A percentile compares a stretch with the other conserved stretches of the same genome.
Conservation (phyloP, 2,329 filamentous ascomycete genomes). For the Amylocarpus encephaloides region DNA sequence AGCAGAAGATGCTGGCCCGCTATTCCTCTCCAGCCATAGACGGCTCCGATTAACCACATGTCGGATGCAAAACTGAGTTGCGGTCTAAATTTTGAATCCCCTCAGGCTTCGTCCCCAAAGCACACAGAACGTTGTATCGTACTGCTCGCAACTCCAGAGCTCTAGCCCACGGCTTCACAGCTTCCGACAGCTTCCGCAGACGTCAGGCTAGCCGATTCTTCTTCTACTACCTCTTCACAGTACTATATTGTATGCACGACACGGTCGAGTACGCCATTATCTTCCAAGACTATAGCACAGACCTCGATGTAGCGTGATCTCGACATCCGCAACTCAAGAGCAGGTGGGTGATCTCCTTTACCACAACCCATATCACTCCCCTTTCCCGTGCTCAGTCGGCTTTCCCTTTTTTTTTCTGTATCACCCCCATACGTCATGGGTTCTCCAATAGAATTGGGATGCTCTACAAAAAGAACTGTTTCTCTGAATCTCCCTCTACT, state of each 20-base stretch:
- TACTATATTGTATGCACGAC: not conserved
- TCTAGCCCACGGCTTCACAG: not conserved
- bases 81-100: slow-evolving; percentile 23
- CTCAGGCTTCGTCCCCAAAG: slow-evolving; percentile 21
- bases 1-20: too few relatives aligned
- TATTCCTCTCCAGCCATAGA: not conserved
- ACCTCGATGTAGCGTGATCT: slow-evolving; percentile 19
- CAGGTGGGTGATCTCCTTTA: slow-evolving; percentile 19
- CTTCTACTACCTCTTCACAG: not conserved
- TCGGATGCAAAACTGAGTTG: slow-evolving; percentile 2
- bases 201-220: not conserved
- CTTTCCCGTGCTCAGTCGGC: slow-evolving; percentile 8
- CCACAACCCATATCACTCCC: slow-evolving; percentile 1
- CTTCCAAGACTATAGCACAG: not conserved
- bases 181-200: not conserved
- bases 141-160: not conserved
- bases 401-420: slow-evolving; percentile 12
- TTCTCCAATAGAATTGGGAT: slow-evolving; percentile 3
- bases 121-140: not conserved
- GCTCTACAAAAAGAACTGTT: slow-evolving; percentile 11
- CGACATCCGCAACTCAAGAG: slow-evolving; percentile 7
- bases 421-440: slow-evolving; percentile 19
- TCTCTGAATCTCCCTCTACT: slow-evolving; percentile 13
- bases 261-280: not conserved
- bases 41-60: slow-evolving; percentile 11